Percentiles rank a stretch among this genome's conserved stretches.
These are phyloP conservation scores for Fusarium sp. DNA, from an alignment of 2,329 filamentous ascomycete species.

Conservation along the genomic window DNA sequence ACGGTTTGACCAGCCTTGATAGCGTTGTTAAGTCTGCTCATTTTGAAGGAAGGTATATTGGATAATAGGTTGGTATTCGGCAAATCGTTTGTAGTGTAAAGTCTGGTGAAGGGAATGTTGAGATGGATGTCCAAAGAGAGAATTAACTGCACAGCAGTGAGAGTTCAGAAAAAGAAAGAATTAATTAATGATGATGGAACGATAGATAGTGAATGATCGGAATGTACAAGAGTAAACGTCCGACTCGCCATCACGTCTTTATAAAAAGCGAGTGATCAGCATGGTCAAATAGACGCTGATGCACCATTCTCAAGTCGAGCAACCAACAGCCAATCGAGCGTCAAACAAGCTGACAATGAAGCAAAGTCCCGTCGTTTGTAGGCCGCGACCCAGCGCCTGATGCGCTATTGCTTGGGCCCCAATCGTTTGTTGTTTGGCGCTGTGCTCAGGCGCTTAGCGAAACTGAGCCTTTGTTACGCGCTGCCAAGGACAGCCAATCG, in stretches of 20 bases:
- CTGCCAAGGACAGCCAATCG: slow-evolving; percentile 24
- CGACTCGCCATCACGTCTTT: slow-evolving; percentile 8
- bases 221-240: not conserved
- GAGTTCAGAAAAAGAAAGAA: not conserved
- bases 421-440: slow-evolving; percentile 42
- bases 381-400: slow-evolving; percentile 32
- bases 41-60: slow-evolving; percentile 21
- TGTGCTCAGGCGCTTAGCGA: slow-evolving; percentile 44
- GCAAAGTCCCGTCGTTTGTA: slow-evolving; percentile 5
- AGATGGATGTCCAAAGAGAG: slow-evolving; percentile 3
- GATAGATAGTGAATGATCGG: slow-evolving; percentile 9
- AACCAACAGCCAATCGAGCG: slow-evolving; percentile 35
- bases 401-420: slow-evolving; percentile 16
- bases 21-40: slow-evolving; percentile 49
- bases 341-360: slow-evolving; percentile 13
- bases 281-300: slow-evolving; percentile 12
- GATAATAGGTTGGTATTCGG: not conserved
- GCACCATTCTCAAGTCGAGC: not conserved
- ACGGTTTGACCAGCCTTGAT: slow-evolving; percentile 53
- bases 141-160: slow-evolving; percentile 40
- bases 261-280: slow-evolving; percentile 22
- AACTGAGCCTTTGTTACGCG: slow-evolving; percentile 36
- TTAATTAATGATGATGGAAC: slow-evolving; percentile 8
- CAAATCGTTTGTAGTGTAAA: not conserved
- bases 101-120: not conserved